Base-by-base conservation (phyloP, 164 flowering plant genomes). In the Piper betle region DNA sequence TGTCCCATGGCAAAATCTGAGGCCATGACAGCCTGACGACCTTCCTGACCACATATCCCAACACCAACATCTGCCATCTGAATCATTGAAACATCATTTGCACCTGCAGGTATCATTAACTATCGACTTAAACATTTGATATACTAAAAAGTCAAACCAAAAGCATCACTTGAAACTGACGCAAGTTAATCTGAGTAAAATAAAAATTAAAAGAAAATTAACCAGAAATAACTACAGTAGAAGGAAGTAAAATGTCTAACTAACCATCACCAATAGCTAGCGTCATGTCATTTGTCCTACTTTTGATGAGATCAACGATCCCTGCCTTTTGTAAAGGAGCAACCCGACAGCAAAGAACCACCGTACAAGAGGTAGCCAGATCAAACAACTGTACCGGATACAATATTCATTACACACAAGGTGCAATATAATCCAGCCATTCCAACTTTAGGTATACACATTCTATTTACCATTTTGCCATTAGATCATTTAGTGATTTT, bases 61-160 rank as follows among this genome's bases (percentile, higher is more conserved):
- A 90, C 88, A 55, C 97, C 97, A 75, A 90, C 97, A 79, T 90
- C 97, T 65, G 97, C 97, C 97, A 87, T 90, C 84, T 90, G 97
- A 69, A 90, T 90, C 97, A 90, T 90, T 52, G 97, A 87, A 72
- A 90, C 97, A 79, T 90, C 97, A 79, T 90, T 90, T 11, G 97
- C 97, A 69, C 97, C 97, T 90, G 72, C 18, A 17, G 37, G 57
- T 12, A 46, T 5, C 15, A 12, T 15, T 46, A 10, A 46, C 15
- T 15, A 46, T 12, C 15, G 15, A 15, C 0, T 15, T 46, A 46
- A 46, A 15, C 50, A 46, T 46, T 46, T 46, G 3, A 12, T 10
- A 46, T 46, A 42, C 6, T 9, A 10, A 5, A 46, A 46, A 46
- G 50, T 2, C 50, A 46, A 46, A 12, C 11, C 7, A 54, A 10